Percentiles rank a stretch among this genome's conserved stretches.
These are phyloP conservation scores for Starmera pachycereana DNA, from an alignment of 805 yeast genomes.

Conservation along the genomic window DNA sequence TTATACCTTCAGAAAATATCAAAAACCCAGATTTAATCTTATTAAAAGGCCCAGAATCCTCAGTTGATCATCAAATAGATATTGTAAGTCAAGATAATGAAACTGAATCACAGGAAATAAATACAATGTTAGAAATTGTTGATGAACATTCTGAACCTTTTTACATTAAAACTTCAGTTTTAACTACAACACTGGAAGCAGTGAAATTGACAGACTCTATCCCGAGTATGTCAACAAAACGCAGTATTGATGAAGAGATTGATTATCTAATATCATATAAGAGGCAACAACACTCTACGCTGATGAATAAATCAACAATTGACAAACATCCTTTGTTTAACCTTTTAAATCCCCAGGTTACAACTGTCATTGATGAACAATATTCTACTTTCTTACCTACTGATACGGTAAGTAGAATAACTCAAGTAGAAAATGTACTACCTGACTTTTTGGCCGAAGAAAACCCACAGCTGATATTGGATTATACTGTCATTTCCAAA, in stretches of 20 bases:
- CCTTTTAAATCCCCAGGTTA: neutral
- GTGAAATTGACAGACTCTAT: neutral
- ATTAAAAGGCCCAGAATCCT: no score
- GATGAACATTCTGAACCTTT: neutral
- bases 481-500: neutral
- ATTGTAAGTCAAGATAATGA: no score
- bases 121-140: neutral
- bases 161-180: neutral
- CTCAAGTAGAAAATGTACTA: no score
- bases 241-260: slow-evolving; percentile 11
- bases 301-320: neutral
- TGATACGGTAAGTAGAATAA: no score
- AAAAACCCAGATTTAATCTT: no score
- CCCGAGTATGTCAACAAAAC: neutral
- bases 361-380: no score
- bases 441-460: no score
- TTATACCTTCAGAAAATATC: no score
- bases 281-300: neutral
- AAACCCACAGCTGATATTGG: neutral
- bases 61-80: no score
- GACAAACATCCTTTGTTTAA: neutral
- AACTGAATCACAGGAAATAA: neutral
- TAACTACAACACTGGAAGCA: neutral
- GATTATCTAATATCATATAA: slow-evolving; percentile 8
- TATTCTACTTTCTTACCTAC: no score